Evolutionary conservation across 371 early-diverging fungal genomes (phyloP), one percentile per base, ranked within the genome.

Genomic region (Entomophthora muscae): DNA sequence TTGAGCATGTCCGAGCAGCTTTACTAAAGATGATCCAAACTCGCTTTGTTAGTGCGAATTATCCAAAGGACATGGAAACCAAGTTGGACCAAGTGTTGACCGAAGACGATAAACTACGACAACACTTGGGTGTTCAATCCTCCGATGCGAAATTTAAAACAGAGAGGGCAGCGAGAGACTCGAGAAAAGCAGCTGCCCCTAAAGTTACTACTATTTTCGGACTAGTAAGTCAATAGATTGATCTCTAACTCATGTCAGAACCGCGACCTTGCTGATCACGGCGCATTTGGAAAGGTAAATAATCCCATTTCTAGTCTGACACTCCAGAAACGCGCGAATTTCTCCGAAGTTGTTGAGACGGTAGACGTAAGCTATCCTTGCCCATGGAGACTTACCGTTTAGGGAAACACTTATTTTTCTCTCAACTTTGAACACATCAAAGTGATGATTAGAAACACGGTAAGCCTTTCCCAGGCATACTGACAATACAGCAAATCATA

Each of bases 381-480:
- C n/a, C n/a, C n/a, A n/a, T n/a, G n/a, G n/a, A n/a, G n/a, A n/a
- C n/a, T n/a, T 12, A 55, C 12, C 28, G 7, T 75, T 17, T 74
- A 83, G 55, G 74, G 78, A 53, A 75, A 76, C 26, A 71, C 77
- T 27, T 86, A 75, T 64, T 88, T 83, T 70, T 71, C 77, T 51
- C 70, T 89, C 63, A 88, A 90, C 68, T 83, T 75, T 68, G 85
- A 89, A 21, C 79, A 81, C 53, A 87, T 84, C 67, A 87, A 86
- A 64, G 80, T 90, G 64, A 70, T 80, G 24, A 75, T 86, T 64
- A 82, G 93, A 65, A 91, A 88, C 66, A 78, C 75, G 65, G 83
- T 82, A 70, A 30, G 70, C 33, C 26, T 21, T n/a, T n/a, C n/a
- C n/a, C n/a, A n/a, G n/a, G n/a, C n/a, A n/a, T 65, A 3, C 7